A percentile compares a stretch with the other conserved stretches of the same genome.
phyloP scores from a whole-genome alignment of 192 early-diverging fungal genomes.

The Coemansia aciculifera region DNA sequence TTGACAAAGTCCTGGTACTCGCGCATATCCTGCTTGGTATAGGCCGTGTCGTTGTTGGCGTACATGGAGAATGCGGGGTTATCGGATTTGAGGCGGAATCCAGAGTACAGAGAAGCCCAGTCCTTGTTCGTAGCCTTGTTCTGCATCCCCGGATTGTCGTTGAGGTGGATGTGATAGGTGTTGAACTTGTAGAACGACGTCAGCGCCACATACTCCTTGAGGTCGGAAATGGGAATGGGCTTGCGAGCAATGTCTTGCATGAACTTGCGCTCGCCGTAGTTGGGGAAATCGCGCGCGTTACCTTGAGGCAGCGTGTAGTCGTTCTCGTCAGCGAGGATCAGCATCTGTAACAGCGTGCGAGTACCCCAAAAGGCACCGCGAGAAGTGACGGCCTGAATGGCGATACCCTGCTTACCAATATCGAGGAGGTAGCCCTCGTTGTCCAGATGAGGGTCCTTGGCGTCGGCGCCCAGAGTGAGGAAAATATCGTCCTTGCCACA shows the following conservation, averaged over 20 bases:
- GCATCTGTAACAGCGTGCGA: constrained; percentile 50
- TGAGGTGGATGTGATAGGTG: constrained; percentile 53
- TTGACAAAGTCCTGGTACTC: constrained; percentile 52
- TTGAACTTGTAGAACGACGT: constrained; percentile 57
- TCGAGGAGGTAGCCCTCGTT: constrained; percentile 43
- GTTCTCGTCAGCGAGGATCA: constrained; percentile 46
- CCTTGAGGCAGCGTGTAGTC: constrained; percentile 42
- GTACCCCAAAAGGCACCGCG: constrained; percentile 54
- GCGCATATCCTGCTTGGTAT: constrained; percentile 51
- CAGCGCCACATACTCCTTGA: constrained; percentile 46
- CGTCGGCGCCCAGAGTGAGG: constrained; percentile 45
- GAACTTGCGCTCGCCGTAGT: constrained; percentile 50
- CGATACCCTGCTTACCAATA: constrained; percentile 38
- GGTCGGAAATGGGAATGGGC: constrained; percentile 46
- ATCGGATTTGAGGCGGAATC: constrained; percentile 52
- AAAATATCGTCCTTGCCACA: constrained; percentile 31
- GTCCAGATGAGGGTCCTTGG: constrained; percentile 28
- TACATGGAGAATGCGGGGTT: constrained; percentile 45
- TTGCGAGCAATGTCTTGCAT: constrained; percentile 55
- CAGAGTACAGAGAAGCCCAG: constrained; percentile 44
- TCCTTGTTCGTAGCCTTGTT: constrained; percentile 33
- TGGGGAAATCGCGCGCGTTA: constrained; percentile 47
- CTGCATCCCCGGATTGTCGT: constrained; percentile 47
- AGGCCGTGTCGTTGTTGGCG: constrained; percentile 41
- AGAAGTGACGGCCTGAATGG: constrained; percentile 40